Evolutionary conservation across 805 yeast species (phyloP), one percentile per base, ranked within the genome.

Genomic region (Citeromyces matritensis): DNA sequence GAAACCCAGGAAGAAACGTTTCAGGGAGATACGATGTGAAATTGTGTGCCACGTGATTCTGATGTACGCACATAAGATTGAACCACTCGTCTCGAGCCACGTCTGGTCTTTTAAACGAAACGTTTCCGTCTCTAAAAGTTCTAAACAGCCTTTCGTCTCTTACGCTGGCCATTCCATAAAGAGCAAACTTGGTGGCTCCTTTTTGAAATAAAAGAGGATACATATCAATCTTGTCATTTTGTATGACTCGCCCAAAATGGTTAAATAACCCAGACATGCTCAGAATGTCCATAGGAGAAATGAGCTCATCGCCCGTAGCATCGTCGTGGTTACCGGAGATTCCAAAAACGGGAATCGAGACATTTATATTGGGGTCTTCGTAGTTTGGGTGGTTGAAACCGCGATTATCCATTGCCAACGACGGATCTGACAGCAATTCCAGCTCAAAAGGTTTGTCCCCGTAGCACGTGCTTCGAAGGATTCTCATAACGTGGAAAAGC

Each of bases 241-340:
- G 77, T 13, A 65, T 57, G 1, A 83, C 78, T 41, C 79, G 68
- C 2, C 98, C 98, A 51, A 84, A 85, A 55, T 85, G 94, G 50
- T 91, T 91, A 19, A 91, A 55, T 33, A 86, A 55, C 0, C 97
- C 97, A 2, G 83, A 58, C 5, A 80, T 82, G 12, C 82, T 69
- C 9, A 91, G 55, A 3, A 91, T 55, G 51, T 91, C 98, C 60
- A 91, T 60, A 0, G 98, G 94, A 33, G 86, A 74, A 9, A 91
- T 57, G 33, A 82, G 55, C 14, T 78, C 76, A 33, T 73, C 81
- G 1, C 97, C 97, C 0, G 94, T 81, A 3, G 95, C 83, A 53
- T 91, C 97, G 52, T 91, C 98, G 49, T 91, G 98, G 45, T 91
- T 91, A 3, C 98, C 98, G 29, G 88, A 73, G 4, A 91, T 88